Base-by-base conservation (phyloP, 164 flowering plant genomes). In the Umbilicus rupestris region DNA sequence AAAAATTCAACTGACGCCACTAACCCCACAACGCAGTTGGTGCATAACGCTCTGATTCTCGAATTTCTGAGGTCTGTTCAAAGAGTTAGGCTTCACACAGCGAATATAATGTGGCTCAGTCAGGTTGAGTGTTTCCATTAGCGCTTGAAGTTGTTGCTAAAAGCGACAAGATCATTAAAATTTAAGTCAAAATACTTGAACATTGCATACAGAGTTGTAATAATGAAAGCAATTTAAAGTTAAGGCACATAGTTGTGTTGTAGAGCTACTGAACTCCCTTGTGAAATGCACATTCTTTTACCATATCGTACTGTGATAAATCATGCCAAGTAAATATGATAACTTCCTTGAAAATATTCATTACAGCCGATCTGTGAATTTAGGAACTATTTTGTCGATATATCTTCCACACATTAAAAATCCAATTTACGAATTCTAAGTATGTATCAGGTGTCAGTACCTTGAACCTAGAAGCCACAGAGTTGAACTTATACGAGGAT, bases 121-220 rank as follows among this genome's bases (percentile, higher is more conserved):
- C 47, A 81, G 66, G 75, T 80, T 92, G 47, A 95, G 96, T 22
- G 92, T 92, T 74, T 92, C 99, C 99, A 95, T 95, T 26, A 95
- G 88, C 63, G 99, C 80, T 83, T 92, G 97, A 73, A 95, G 97
- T 92, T 95, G 99, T 88, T 88, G 96, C 99, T 95, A 71, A 65
- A 72, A 70, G 70, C 64, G 63, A 70, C 55, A 60, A 19, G 55
- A 70, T 70, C 58, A 22, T 65, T 49, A 19, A 35, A 37, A 12
- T 63, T 7, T 19, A 22, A 30, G 20, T 17, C 42, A 33, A 35
- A 35, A 20, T 20, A 63, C 20, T 35, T 10, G 45, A 9, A 63
- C 14, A 20, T 37, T 5, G 7, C 4, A 19, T 39, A 26, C 5
- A 29, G 8, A 63, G 10, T 63, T 33, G 60, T 0, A 19, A 26